A percentile compares a stretch with the other conserved stretches of the same genome.
phyloP scores from a whole-genome alignment of 257 asterid genomes.

The Misopates orontium region DNA sequence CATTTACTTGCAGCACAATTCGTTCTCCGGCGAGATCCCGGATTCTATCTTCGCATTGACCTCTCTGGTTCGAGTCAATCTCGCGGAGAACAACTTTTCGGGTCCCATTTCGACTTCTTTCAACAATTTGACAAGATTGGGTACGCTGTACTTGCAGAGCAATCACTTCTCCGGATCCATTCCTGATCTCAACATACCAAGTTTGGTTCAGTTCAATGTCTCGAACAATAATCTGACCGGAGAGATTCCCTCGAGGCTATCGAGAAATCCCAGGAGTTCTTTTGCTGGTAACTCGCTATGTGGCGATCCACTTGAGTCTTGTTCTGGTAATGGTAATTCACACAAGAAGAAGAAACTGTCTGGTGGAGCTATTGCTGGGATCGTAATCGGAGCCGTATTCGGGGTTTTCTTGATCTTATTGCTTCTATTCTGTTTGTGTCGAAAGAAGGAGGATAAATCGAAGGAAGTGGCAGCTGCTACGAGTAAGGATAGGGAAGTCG shows the following conservation, averaged over 20 bases:
- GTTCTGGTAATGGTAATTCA: conserved; percentile 34
- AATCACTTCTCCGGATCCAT: conserved; percentile 66
- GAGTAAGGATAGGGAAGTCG: conserved; percentile 37
- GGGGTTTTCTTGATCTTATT: conserved; percentile 52
- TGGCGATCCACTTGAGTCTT: conserved; percentile 62
- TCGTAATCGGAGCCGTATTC: conserved; percentile 61
- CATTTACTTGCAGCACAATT: conserved; percentile 67
- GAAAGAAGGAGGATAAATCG: conserved; percentile 35
- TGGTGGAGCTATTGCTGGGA: conserved; percentile 91
- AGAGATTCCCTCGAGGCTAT: conserved; percentile 56
- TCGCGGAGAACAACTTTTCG: conserved; percentile 71
- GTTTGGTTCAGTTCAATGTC: conserved; percentile 64
- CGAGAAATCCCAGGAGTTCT: conserved; percentile 46
- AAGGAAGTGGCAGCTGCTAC: conserved; percentile 32
- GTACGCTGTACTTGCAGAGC: conserved; percentile 72
- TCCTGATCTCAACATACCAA: conserved; percentile 58
- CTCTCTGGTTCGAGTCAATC: conserved; percentile 60
- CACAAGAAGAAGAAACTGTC: conserved; percentile 61
- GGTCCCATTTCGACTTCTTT: conserved; percentile 61
- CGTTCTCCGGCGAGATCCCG: conserved; percentile 64
- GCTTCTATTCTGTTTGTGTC: conserved; percentile 52
- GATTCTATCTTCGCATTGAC: conserved; percentile 52
- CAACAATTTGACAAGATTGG: conserved; percentile 63
- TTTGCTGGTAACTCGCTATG: conserved; percentile 75
- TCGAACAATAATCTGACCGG: conserved; percentile 68